Conservation (phyloP, 2,329 filamentous ascomycete species). For the Chrysoporthe puriensis region DNA sequence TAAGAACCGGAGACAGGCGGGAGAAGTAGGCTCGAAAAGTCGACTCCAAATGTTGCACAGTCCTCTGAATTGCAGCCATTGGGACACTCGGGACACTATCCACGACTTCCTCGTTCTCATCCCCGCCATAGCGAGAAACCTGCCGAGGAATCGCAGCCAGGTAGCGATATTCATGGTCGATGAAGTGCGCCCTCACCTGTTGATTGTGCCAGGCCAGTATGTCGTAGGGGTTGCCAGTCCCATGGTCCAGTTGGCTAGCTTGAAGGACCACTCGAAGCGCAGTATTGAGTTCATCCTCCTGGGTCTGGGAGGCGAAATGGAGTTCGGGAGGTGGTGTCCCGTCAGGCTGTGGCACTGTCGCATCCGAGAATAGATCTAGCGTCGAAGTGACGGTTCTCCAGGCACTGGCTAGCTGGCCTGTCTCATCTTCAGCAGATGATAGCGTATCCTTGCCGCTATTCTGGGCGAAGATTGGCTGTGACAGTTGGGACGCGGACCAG, state of each 20-base stretch:
- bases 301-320: conserved; percentile 44
- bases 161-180: conserved; percentile 61
- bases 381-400: conserved; percentile 65
- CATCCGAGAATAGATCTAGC: conserved; percentile 60
- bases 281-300: conserved; percentile 51
- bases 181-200: conserved; percentile 64
- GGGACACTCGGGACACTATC: conserved; percentile 50
- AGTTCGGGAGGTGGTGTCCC: conserved; percentile 49
- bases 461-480: conserved; percentile 8
- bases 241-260: conserved; percentile 49
- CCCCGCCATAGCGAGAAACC: neutral
- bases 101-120: conserved; percentile 36
- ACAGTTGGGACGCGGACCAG: conserved; percentile 11
- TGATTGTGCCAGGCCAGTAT: conserved; percentile 63
- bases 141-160: conserved; percentile 48
- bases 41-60: conserved; percentile 61
- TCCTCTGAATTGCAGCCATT: conserved; percentile 51
- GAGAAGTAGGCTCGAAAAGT: conserved; percentile 62
- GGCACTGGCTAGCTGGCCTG: conserved; percentile 62
- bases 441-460: conserved; percentile 14
- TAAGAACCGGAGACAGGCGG: conserved; percentile 55
- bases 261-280: conserved; percentile 59
- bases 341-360: conserved; percentile 58
- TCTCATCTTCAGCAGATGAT: conserved; percentile 44
- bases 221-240: conserved; percentile 57